A percentile compares a stretch with the other conserved stretches of the same genome.
These are phyloP conservation scores for Clavispora santaluciae DNA, from an alignment of 805 yeast species.

Conservation along the genomic window DNA sequence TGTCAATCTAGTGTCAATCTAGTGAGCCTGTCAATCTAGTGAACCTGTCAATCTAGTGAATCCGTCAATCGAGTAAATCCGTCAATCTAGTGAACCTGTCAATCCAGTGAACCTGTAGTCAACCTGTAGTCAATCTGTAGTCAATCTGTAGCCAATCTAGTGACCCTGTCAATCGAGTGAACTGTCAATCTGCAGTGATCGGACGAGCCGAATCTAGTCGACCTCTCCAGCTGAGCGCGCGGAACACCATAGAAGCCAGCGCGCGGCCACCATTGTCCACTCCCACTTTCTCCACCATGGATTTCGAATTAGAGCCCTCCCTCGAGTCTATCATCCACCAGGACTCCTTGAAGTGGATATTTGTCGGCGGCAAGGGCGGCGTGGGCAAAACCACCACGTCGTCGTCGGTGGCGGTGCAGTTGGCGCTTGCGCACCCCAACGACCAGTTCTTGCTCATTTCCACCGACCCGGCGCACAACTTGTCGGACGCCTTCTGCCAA, in stretches of 20 bases:
- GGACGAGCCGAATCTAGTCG: too few relatives aligned
- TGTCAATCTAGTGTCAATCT: too few relatives aligned
- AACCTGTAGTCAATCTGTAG: too few relatives aligned
- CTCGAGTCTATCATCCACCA: constrained; percentile 58
- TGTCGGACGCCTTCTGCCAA: constrained; percentile 97
- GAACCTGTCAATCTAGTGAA: too few relatives aligned
- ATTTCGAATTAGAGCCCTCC: constrained; percentile 66
- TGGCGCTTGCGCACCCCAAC: constrained; percentile 74
- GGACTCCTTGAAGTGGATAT: constrained; percentile 85
- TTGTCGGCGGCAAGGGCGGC: constrained; percentile 99
- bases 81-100: too few relatives aligned
- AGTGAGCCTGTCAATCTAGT: too few relatives aligned
- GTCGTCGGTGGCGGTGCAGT: constrained; percentile 89
- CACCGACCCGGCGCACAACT: constrained; percentile 97
- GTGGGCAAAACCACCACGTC: constrained; percentile 99
- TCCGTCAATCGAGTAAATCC: too few relatives aligned
- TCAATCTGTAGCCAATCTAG: too few relatives aligned
- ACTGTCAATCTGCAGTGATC: too few relatives aligned
- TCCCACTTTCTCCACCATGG: constrained; percentile 29
- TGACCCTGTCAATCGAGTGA: too few relatives aligned
- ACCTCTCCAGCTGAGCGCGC: too few relatives aligned
- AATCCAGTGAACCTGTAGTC: too few relatives aligned
- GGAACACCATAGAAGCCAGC: neutral
- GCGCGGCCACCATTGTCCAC: neutral
- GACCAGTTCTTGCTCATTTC: constrained; percentile 86